Evolutionary conservation across 768 basidiomycete genomes (phyloP).

Genomic region (Tremella mesenterica): DNA sequence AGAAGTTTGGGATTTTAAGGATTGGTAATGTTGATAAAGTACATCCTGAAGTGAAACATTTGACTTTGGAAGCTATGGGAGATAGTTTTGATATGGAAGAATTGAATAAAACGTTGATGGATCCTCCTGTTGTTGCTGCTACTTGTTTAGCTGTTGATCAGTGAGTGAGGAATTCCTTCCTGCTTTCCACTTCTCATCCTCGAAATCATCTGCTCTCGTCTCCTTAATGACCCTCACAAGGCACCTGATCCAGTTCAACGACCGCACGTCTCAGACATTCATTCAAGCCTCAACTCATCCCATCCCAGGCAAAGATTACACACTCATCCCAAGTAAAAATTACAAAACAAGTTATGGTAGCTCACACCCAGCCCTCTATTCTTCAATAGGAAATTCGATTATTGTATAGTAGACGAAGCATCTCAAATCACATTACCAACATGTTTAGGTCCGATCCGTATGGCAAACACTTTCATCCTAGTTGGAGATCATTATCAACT

Average conservation of each 20-base stretch:
- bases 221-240: too few species aligned
- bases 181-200: slow-evolving; percentile 3
- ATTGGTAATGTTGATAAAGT: slow-evolving; percentile 91
- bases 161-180: slow-evolving; percentile 52
- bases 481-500: slow-evolving; percentile 98
- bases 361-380: slow-evolving; percentile 61
- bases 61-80: slow-evolving; percentile 56
- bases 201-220: too few species aligned
- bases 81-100: slow-evolving; percentile 65
- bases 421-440: slow-evolving; percentile 96
- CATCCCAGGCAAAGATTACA: too few species aligned
- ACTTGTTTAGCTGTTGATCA: slow-evolving; percentile 91
- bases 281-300: too few species aligned
- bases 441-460: slow-evolving; percentile 83
- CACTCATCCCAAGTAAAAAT: too few species aligned
- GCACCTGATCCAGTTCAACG: too few species aligned
- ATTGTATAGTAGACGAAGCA: slow-evolving; percentile 96
- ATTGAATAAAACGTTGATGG: slow-evolving; percentile 70
- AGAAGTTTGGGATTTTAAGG: slow-evolving; percentile 65
- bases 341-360: too few species aligned
- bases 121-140: slow-evolving; percentile 87
- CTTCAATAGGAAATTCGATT: slow-evolving; percentile 75
- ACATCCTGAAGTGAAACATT: slow-evolving; percentile 63
- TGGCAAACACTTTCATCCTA: slow-evolving; percentile 80
- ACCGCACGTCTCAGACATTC: too few species aligned